A percentile compares a stretch with the other conserved stretches of the same genome.
Evolutionary conservation across 176 grass and related monocot genomes (phyloP).

Genomic region (Paspalum notatum): DNA sequence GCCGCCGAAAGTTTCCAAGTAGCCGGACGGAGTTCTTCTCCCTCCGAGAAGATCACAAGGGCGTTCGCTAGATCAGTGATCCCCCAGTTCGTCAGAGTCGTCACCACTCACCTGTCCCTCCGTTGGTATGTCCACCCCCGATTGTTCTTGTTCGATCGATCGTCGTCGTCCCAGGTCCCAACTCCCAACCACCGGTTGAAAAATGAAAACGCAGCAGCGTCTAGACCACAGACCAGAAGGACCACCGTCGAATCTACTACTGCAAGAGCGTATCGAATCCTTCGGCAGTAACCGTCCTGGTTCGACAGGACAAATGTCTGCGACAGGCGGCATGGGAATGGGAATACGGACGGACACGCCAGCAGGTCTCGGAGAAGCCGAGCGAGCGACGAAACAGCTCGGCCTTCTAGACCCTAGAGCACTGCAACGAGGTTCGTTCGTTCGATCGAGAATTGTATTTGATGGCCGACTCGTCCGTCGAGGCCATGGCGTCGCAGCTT

Average conservation of each 20-base stretch:
- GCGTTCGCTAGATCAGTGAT: no score
- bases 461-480: background rate
- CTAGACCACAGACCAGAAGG: background rate
- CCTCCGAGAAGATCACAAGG: background rate
- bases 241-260: background rate
- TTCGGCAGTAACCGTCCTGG: background rate
- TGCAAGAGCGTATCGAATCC: background rate
- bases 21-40: no score
- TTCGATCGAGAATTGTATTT: background rate
- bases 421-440: background rate
- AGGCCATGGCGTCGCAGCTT: background rate
- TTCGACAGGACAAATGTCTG: background rate
- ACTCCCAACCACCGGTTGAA: constrained; percentile 12
- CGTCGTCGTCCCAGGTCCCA: background rate
- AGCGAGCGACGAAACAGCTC: background rate
- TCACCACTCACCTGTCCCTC: no score
- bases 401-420: constrained; percentile 12
- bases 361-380: background rate
- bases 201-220: background rate
- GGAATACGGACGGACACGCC: background rate
- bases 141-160: no score
- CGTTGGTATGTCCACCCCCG: no score
- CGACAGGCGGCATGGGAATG: background rate
- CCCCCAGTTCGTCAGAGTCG: background rate
- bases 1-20: background rate